Base-by-base conservation (phyloP, 2,329 filamentous ascomycete species). In the Xylariaceae sp. region DNA sequence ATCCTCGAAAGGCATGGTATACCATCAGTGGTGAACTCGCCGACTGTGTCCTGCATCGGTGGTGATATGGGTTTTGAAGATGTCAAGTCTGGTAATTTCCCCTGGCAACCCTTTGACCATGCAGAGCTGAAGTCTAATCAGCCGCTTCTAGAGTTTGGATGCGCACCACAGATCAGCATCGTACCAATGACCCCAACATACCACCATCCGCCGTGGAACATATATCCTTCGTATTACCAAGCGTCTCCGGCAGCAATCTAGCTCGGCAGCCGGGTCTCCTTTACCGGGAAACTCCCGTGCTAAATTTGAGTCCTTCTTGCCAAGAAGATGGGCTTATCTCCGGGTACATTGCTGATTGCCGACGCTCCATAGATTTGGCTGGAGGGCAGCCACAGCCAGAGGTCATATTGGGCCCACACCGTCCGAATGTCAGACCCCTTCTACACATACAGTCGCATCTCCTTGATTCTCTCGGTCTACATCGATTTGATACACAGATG, bases 1-100 rank as follows among this genome's bases (percentile, higher is more conserved):
- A 74, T 81, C 65, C 67, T 79, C 39, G 72, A 73, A 44, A 60
- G 63, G 29, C 57, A 64, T 4, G 67, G 63, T 44, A 50, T 71
- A 18, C 61, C 67, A 2, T 61, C 65, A 5, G 55, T 57, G 36
- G 59, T 68, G 57, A 63, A 64, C 60, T 69, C 72, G 32, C 68
- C 68, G 32, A 64, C 69, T 24, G 62, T 66, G 56, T 64, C 67
- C 10, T 64, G 63, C 36, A 58, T 66, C 9, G 63, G 66, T 43
- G 60, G 69, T 45, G 70, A 73, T 58, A 68, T 72, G 13, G 66
- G 65, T 10, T 72, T 69, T 45, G 70, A 72, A 13, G 65, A 68
- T 36, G 58, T 68, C 51, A 72, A 67, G 57, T 57, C 67, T 57
- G 65, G 70, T 72, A 65, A 63, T 64, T 59, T 26, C 30, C 29